Evolutionary conservation across 2,329 filamentous ascomycete species (phyloP), one percentile per base, ranked within the genome.

Genomic region (Aspergillus fijiensis): DNA sequence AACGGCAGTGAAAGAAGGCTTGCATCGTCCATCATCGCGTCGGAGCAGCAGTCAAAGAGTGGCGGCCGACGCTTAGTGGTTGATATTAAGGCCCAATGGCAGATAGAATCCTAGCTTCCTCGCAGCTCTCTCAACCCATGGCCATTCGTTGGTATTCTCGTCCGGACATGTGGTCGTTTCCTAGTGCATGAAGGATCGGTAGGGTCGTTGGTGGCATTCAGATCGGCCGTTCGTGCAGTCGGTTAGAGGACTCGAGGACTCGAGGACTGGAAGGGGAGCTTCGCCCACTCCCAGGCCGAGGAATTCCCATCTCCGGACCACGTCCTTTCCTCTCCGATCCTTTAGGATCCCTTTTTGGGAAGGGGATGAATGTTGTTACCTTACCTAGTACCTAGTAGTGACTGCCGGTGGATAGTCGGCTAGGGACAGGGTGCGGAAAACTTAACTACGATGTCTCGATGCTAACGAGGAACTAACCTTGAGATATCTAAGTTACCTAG

Each of bases 111-210:
- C 39, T 45, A 19, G 11, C 42, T 14, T 45, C 33, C 60, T 51
- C 55, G 60, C 60, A 58, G 61, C 49, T 31, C 39, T 42, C 51
- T 50, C 58, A 51, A 61, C 56, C 59, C 63, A 62, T 58, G 58
- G 57, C 55, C 39, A 52, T 57, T 53, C n/a, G 53, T 49, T 35
- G 53, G 53, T 47, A 39, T 25, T 59, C 57, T 53, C 64, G 62
- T 55, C 53, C 51, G 63, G 65, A 69, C 65, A 69, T 69, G 67
- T 69, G 66, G 67, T 62, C 63, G 62, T 60, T 67, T 61, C 61
- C 62, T 12, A 67, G 60, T 66, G 67, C 63, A 68, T 67, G 63
- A 58, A 47, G 58, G 56, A 62, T 63, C 59, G 53, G 50, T 55
- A 55, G 56, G 56, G 53, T 47, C 42, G 51, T 55, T 51, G 21